Evolutionary conservation across 2,329 filamentous ascomycete genomes (phyloP).

Genomic region (Apiospora malaysiana): DNA sequence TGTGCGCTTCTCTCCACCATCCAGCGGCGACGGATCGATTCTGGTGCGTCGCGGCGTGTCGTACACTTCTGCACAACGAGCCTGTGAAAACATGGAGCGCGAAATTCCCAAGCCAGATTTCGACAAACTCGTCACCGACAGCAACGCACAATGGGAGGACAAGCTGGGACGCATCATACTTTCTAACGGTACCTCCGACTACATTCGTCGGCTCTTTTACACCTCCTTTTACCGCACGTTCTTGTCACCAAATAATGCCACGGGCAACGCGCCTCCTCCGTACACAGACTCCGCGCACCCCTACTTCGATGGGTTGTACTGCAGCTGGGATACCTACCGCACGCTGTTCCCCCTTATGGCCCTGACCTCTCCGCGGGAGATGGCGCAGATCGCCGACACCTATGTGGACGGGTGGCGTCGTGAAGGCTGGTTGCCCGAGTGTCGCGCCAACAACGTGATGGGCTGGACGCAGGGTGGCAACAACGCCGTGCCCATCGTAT

Average conservation of each 20-base stretch:
- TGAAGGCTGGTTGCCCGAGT: slow-evolving; percentile 18
- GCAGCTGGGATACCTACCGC: slow-evolving; percentile 21
- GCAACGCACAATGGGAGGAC: slow-evolving; percentile 7
- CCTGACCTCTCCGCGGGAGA: slow-evolving; percentile 14
- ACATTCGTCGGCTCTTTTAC: slow-evolving; percentile 1
- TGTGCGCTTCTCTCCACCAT: neutral
- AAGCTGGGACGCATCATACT: slow-evolving; percentile 11
- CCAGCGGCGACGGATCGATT: neutral
- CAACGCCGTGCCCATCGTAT: slow-evolving; percentile 18
- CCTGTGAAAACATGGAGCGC: slow-evolving; percentile 19
- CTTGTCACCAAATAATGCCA: slow-evolving; percentile 18
- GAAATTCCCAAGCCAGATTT: slow-evolving; percentile 1
- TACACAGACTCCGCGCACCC: neutral
- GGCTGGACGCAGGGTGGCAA: slow-evolving; percentile 17
- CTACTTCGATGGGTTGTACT: slow-evolving; percentile 20
- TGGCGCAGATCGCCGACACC: slow-evolving; percentile 2
- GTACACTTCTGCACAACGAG: neutral
- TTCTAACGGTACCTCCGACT: neutral
- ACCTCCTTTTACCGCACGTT: slow-evolving; percentile 14
- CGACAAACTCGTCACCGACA: neutral
- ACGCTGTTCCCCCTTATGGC: slow-evolving; percentile 17
- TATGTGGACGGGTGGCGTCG: slow-evolving; percentile 18
- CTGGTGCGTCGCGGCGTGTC: slow-evolving; percentile 8
- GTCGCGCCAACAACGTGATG: slow-evolving; percentile 10
- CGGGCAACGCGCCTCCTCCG: slow-evolving; percentile 2